Conservation (phyloP, 2,329 filamentous ascomycete genomes). For the Monosporascus sp. region DNA sequence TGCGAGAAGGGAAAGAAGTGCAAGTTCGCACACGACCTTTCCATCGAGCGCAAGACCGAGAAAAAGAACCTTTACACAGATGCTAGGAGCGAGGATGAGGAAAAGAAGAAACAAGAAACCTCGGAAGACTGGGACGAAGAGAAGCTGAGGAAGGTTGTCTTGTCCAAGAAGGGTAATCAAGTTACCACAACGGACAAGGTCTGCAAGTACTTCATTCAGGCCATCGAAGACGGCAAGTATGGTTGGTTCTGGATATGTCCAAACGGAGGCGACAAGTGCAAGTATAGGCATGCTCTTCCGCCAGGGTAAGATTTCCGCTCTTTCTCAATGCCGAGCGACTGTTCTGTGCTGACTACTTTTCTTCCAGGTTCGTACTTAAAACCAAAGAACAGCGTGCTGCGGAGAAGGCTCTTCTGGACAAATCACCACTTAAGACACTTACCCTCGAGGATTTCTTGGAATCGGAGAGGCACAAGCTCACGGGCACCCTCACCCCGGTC, state of each 20-base stretch:
- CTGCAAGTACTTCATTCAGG: slow-evolving; percentile 97
- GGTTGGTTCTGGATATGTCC: slow-evolving; percentile 99
- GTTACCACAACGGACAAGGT: slow-evolving; percentile 95
- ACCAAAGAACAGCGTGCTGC: slow-evolving; percentile 94
- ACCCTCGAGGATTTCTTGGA: slow-evolving; percentile 97
- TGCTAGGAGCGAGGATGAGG: slow-evolving; percentile 64
- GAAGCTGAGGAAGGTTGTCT: slow-evolving; percentile 81
- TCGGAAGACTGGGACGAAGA: slow-evolving; percentile 98
- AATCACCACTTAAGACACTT: slow-evolving; percentile 87
- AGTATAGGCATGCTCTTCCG: slow-evolving; percentile 94
- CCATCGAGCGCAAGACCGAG: slow-evolving; percentile 83
- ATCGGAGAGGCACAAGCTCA: slow-evolving; percentile 91
- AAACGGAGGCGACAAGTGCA: slow-evolving; percentile 95
- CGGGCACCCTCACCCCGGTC: slow-evolving; percentile 85
- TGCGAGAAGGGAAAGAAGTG: slow-evolving; percentile 98
- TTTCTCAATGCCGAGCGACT: background rate
- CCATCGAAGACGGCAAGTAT: slow-evolving; percentile 97
- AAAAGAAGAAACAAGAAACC: slow-evolving; percentile 81
- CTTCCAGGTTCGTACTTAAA: slow-evolving; percentile 80
- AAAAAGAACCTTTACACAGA: slow-evolving; percentile 93
- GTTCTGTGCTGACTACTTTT: slow-evolving; percentile 19
- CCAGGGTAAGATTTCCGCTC: slow-evolving; percentile 64
- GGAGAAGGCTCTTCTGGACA: slow-evolving; percentile 93
- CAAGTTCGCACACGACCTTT: slow-evolving; percentile 92
- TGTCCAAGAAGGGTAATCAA: slow-evolving; percentile 97